Percentiles rank a stretch among this genome's conserved stretches.
These are phyloP conservation scores for Diospyros lotus DNA, from an alignment of 148 eudicot species.

Conservation along the genomic window DNA sequence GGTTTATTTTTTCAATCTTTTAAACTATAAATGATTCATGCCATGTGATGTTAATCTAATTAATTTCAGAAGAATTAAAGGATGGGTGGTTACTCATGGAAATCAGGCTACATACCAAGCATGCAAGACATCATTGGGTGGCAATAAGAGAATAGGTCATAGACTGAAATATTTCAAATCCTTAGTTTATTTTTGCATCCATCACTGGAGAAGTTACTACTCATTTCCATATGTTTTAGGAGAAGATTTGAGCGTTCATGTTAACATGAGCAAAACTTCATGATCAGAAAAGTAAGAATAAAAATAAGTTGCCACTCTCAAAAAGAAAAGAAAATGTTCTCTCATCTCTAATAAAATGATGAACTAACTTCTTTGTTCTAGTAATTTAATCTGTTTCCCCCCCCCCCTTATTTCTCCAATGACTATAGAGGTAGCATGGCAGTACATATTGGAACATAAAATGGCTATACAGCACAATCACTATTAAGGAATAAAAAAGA, in stretches of 20 bases:
- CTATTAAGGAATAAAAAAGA: neutral
- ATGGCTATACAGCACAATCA: neutral
- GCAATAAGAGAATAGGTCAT: too few species aligned
- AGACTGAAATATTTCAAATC: neutral
- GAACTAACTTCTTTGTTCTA: neutral
- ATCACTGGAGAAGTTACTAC: neutral
- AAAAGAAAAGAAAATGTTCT: neutral
- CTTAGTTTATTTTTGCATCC: neutral
- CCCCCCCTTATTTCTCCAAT: too few species aligned
- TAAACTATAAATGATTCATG: too few species aligned
- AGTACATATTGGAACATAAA: neutral
- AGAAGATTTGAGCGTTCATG: neutral
- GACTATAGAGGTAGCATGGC: too few species aligned
- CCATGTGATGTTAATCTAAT: too few species aligned
- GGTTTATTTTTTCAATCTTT: too few species aligned
- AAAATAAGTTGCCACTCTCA: neutral
- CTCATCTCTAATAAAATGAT: neutral
- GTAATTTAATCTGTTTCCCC: too few species aligned
- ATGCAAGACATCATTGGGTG: too few species aligned
- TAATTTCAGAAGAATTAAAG: too few species aligned
- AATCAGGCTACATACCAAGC: too few species aligned
- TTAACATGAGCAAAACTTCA: neutral
- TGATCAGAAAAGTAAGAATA: neutral
- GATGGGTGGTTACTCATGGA: too few species aligned
- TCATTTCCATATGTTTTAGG: neutral